Evolutionary conservation across 495 filamentous ascomycete species (phyloP).

Genomic region (Aspergillus asperescens): DNA sequence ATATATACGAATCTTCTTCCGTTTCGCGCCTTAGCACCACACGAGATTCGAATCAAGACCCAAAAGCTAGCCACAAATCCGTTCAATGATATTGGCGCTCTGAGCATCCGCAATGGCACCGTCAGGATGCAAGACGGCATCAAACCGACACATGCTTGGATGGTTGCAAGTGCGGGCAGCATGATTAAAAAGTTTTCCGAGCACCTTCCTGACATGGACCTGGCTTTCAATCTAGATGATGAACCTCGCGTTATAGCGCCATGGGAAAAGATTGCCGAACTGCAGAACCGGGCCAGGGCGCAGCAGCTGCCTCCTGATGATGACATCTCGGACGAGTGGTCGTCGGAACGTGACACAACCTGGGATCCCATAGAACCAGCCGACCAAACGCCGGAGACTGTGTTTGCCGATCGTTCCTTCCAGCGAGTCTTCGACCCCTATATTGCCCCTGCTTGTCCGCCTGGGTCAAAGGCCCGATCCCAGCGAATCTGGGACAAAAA

Average conservation of each 20-base stretch:
- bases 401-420: conserved; percentile 47
- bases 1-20: conserved; percentile 65
- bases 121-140: conserved; percentile 39
- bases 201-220: conserved; percentile 71
- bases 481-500: conserved; percentile 41
- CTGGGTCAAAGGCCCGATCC: conserved; percentile 50
- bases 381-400: conserved; percentile 37
- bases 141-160: conserved; percentile 52
- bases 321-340: conserved; percentile 29
- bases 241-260: conserved; percentile 71
- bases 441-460: conserved; percentile 50
- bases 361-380: conserved; percentile 44
- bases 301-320: conserved; percentile 21
- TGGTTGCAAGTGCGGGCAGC: conserved; percentile 51
- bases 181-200: conserved; percentile 66
- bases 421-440: conserved; percentile 43
- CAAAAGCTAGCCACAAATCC: conserved; percentile 42
- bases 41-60: conserved; percentile 49
- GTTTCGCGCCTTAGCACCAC: conserved; percentile 65
- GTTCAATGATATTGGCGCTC: conserved; percentile 45
- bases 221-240: conserved; percentile 75
- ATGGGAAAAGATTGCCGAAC: conserved; percentile 49
- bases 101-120: conserved; percentile 46
- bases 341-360: conserved; percentile 27
- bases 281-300: conserved; percentile 34